Evolutionary conservation across 257 asterid genomes (phyloP).

Genomic region (Rauvolfia tetraphylla): DNA sequence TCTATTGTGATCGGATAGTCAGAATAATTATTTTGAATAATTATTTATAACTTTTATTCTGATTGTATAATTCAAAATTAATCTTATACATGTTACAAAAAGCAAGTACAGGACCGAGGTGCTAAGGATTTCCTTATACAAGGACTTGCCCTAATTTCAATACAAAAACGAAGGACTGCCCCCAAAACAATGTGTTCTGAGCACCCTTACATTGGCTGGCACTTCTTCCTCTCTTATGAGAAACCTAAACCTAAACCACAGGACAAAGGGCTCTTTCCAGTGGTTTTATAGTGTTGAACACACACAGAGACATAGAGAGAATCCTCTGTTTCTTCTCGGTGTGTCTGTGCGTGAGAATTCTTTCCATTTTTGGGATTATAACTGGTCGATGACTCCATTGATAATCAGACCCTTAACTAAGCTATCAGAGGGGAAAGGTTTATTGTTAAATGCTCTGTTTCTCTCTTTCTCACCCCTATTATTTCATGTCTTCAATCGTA

Average conservation of each 20-base stretch:
- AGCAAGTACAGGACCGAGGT: no score
- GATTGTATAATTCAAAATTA: no score
- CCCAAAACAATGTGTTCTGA: not conserved
- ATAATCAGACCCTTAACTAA: slow-evolving; percentile 16
- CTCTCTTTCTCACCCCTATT: slow-evolving; percentile 16
- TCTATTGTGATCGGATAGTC: no score
- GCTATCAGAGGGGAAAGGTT: slow-evolving; percentile 11
- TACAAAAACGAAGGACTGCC: not conserved
- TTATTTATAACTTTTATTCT: no score
- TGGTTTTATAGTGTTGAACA: not conserved
- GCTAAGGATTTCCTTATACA: no score
- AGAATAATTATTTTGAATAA: no score
- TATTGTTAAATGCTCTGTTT: slow-evolving; percentile 34
- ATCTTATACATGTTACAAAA: no score
- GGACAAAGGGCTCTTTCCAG: not conserved
- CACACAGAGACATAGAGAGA: not conserved
- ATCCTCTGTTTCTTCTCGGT: slow-evolving; percentile 1
- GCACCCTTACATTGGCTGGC: not conserved
- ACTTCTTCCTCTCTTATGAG: not conserved
- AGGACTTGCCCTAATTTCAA: not conserved
- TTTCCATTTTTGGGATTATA: not conserved
- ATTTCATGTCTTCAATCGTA: slow-evolving; percentile 63
- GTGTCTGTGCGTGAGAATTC: not conserved
- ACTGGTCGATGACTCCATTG: slow-evolving; percentile 49
- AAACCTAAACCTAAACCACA: slow-evolving; percentile 4